A percentile compares a stretch with the other conserved stretches of the same genome.
Conservation (phyloP, 2,329 filamentous ascomycete genomes). For the Epichloe scottii region DNA sequence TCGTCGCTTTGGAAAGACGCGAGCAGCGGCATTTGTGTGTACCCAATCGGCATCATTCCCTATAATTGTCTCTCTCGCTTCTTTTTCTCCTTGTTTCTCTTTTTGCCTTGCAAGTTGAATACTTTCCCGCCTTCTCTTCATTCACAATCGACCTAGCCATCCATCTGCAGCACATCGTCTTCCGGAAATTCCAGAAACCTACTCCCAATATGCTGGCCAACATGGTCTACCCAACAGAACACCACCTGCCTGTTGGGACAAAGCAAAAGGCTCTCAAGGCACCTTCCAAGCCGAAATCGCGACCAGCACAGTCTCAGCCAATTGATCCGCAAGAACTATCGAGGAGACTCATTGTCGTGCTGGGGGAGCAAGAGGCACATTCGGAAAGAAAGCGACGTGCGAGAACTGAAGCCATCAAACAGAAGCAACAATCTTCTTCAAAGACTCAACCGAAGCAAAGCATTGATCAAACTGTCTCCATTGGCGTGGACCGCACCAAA, state of each 20-base stretch:
- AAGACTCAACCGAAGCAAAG: neutral
- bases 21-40: neutral
- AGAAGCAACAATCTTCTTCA: neutral
- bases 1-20: neutral
- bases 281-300: slow-evolving; percentile 5
- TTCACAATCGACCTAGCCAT: neutral
- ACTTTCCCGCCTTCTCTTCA: neutral
- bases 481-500: slow-evolving; percentile 1
- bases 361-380: slow-evolving; percentile 34
- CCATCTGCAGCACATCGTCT: neutral
- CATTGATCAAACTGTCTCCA: neutral
- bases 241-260: slow-evolving; percentile 1
- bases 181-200: neutral
- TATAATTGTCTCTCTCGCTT: neutral
- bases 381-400: slow-evolving; percentile 23
- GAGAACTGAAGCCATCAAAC: slow-evolving; percentile 13
- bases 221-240: slow-evolving; percentile 4
- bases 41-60: neutral
- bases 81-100: neutral
- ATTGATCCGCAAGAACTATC: slow-evolving; percentile 44
- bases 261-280: neutral
- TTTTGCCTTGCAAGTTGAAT: neutral
- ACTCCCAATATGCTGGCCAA: slow-evolving; percentile 6
- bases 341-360: slow-evolving; percentile 36
- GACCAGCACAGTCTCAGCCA: slow-evolving; percentile 16